phyloP scores from a whole-genome alignment of 2,329 filamentous ascomycete species.

The Sporothrix pallida region DNA sequence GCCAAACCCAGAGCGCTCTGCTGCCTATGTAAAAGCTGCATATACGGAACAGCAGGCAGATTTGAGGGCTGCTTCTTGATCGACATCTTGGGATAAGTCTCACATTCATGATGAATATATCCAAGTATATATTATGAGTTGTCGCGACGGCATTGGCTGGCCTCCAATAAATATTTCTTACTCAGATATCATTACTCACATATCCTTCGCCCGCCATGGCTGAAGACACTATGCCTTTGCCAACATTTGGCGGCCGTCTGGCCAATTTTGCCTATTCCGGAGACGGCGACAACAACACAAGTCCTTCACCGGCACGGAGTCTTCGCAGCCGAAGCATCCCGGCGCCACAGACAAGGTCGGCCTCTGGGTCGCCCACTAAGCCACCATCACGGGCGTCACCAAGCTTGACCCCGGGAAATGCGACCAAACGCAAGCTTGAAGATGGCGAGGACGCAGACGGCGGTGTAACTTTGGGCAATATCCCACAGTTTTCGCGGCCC shows the following conservation, averaged over 20 bases:
- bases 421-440: slow-evolving; percentile 21
- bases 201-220: slow-evolving; percentile 7
- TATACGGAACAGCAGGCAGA: neutral
- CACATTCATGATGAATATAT: too few relatives aligned
- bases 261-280: slow-evolving; percentile 51
- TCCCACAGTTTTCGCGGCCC: neutral
- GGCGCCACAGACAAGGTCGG: neutral
- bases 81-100: neutral
- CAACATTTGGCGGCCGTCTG: slow-evolving; percentile 48
- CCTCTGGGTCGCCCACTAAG: slow-evolving; percentile 9
- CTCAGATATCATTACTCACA: neutral
- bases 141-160: neutral
- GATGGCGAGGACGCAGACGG: neutral
- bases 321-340: slow-evolving; percentile 14
- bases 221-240: slow-evolving; percentile 28
- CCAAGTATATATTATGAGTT: too few relatives aligned
- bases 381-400: neutral
- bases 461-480: neutral
- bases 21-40: neutral
- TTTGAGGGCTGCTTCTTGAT: neutral
- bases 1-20: neutral
- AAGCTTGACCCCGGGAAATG: neutral
- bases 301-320: neutral
- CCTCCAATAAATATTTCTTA: neutral
- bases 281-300: neutral